Evolutionary conservation across 2,329 filamentous ascomycete species (phyloP), one percentile per base, ranked within the genome.

Genomic region (Cytospora schulzeri): DNA sequence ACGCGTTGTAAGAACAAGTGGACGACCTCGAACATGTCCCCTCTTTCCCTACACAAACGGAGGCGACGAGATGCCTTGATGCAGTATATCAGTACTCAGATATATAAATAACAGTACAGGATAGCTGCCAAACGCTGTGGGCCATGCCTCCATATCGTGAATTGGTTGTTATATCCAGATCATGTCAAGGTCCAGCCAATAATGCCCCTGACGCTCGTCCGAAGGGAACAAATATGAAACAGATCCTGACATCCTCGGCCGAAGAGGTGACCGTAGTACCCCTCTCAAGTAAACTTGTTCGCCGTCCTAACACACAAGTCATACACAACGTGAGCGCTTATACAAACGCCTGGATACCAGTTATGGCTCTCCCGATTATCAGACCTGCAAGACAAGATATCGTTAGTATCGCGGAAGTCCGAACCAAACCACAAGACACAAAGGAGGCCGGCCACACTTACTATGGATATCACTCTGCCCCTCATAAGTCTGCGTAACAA

Each of bases 381-480:
- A 89, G 80, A 71, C 85, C 89, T 91, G 70, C n/a, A 53, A 68
- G 60, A 12, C n/a, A 22, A 53, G 56, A 28, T 69, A 65, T 52
- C 61, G 66, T 75, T 68, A 77, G 75, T 6, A 62, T 12, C 67
- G 71, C 66, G 60, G 65, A 53, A 60, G 33, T 64, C 50, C 62
- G 52, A n/a, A n/a, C 53, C 24, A 26, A n/a, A 48, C 31, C 24
- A 38, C 14, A 66, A 57, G 52, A 64, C 14, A 48, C 14, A 60
- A 67, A 19, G 17, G 68, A 57, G 41, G 8, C 11, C 33, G 31
- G 31, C 33, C 38, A 62, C n/a, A 86, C 91, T 85, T 80, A 94
- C 92, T 87, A 77, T 98, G 95, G 75, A 98, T 98, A 78, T 98
- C 95, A 74, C 93, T 97, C 79, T 98, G 95, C 26, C 95, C 95